A percentile compares a stretch with the other conserved stretches of the same genome.
These are phyloP conservation scores for Fusarium pilosicola DNA, from an alignment of 2,329 filamentous ascomycete genomes.

Conservation along the genomic window DNA sequence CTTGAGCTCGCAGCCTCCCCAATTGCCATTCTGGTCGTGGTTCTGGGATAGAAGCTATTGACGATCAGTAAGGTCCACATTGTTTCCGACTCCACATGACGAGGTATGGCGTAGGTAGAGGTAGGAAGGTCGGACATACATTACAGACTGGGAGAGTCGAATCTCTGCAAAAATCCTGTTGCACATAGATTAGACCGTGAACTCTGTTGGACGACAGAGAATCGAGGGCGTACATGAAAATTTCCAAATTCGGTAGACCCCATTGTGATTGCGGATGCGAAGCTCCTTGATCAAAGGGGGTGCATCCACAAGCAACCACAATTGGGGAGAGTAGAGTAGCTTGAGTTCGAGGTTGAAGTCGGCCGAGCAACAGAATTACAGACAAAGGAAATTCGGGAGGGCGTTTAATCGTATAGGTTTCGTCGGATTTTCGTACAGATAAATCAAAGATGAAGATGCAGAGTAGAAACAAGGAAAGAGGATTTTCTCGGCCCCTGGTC, in stretches of 20 bases:
- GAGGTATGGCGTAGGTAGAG: constrained; percentile 7
- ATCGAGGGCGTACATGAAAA: constrained; percentile 59
- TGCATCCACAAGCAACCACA: constrained; percentile 45
- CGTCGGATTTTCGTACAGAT: constrained; percentile 13
- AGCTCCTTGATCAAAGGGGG: constrained; percentile 39
- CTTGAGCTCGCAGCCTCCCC: constrained; percentile 77
- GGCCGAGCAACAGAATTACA: constrained; percentile 11
- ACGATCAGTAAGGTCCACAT: constrained; percentile 34
- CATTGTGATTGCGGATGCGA: constrained; percentile 56
- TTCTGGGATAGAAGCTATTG: constrained; percentile 62
- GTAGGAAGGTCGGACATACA: constrained; percentile 62
- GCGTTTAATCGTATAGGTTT: constrained; percentile 10
- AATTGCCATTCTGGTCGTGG: constrained; percentile 67
- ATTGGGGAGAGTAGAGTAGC: constrained; percentile 17
- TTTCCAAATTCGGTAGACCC: constrained; percentile 71
- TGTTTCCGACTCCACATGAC: constrained; percentile 34
- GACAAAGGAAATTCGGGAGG: constrained; percentile 12
- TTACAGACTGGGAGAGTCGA: constrained; percentile 87
- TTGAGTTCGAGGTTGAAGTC: constrained; percentile 15
- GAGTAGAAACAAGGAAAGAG: constrained; percentile 29
- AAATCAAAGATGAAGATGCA: constrained; percentile 18
- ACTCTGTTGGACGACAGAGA: constrained; percentile 1
- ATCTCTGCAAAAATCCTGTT: constrained; percentile 83
- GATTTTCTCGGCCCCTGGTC: constrained; percentile 29
- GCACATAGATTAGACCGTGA: constrained; percentile 36